Base-by-base conservation (phyloP, 2,329 filamentous ascomycete species). In the Aspergillus arachidicola region DNA sequence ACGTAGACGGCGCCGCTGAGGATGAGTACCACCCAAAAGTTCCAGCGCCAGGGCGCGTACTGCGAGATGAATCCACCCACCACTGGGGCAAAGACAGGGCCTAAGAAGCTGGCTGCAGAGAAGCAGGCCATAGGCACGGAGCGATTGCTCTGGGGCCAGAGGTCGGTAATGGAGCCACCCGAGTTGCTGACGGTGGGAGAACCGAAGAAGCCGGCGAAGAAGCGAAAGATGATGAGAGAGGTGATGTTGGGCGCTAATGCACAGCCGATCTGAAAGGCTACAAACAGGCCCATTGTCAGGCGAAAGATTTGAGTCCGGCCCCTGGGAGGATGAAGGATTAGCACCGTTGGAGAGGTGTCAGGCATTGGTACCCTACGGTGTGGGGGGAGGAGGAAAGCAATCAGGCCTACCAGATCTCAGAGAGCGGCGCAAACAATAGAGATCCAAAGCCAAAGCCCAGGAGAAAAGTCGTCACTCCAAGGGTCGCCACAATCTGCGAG, bases 1-100 rank as follows among this genome's bases (percentile, higher is more conserved):
- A 30, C 26, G 26, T 50, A 50, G 46, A 50, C 46, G 16, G 16
- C 26, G 16, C 46, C 46, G 16, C 46, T 50, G 23, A 50, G 46
- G 26, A 50, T 50, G 7, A 50, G 46, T 16, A 50, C 46, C 7
- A 50, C 23, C 46, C 46, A 50, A 16, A 50, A 50, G 26, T 50
- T 50, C 46, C 46, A 50, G n/a, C 26, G 46, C 46, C 46, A 50
- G 46, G 46, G 26, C 19, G 26, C 23, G 14, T 50, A 28, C 26
- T 50, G 11, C 6, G 46, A 50, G 16, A 50, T 26, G 58, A 38
- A 70, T 23, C 30, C 58, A 10, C 86, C 85, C 1, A 89, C 78
- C 72, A 90, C 91, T 5, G 87, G 87, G 61, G 86, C 86, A 9
- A 85, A 83, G 53, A 90, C 86, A 4, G 89, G 89, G 0, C 88